Evolutionary conservation across 768 basidiomycete genomes (phyloP), one percentile per base, ranked within the genome.

Genomic region (Galerina sulciceps): DNA sequence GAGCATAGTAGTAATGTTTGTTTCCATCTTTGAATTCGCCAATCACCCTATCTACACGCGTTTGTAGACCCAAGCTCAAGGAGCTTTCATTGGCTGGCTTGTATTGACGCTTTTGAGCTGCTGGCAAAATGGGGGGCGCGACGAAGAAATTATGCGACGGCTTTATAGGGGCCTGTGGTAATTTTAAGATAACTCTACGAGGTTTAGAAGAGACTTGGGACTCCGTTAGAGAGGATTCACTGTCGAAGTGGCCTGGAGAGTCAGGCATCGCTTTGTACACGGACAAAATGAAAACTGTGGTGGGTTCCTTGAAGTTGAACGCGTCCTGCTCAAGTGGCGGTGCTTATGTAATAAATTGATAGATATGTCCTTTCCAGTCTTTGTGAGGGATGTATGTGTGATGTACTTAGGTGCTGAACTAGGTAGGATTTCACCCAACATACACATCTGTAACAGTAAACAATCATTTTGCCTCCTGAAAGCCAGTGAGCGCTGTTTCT

Each of bases 1-100:
- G 80, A 42, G 85, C 89, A 71, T 81, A 92, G 68, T 86, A 90
- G 65, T 79, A 88, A 15, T 75, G 67, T n/a, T 70, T 67, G 18
- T 62, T 65, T 6, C 66, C 71, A 4, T 79, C 71, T 10, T 62
- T 52, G 59, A 81, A 79, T 67, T 90, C 86, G 6, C 88, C 88
- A 58, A 90, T 79, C 23, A 91, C 76, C 60, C 83, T 77, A 59
- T 76, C 73, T 8, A 77, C 59, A 15, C 65, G 62, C n/a, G 76
- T 65, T 40, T 77, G 71, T 1, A 72, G 56, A 38, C 76, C 70
- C 5, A 65, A 52, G 46, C 64, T 71, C 26, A 79, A 70, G 44
- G 75, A 73, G 45, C 67, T 69, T 38, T 73, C 71, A 11, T 71
- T 67, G 3, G 69, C 54, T 11, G 69, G 62, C 54, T 77, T 76